A percentile compares a stretch with the other conserved stretches of the same genome.
phyloP scores from a whole-genome alignment of 129 eudicot genomes.

The Centrapalus pauciflorus region DNA sequence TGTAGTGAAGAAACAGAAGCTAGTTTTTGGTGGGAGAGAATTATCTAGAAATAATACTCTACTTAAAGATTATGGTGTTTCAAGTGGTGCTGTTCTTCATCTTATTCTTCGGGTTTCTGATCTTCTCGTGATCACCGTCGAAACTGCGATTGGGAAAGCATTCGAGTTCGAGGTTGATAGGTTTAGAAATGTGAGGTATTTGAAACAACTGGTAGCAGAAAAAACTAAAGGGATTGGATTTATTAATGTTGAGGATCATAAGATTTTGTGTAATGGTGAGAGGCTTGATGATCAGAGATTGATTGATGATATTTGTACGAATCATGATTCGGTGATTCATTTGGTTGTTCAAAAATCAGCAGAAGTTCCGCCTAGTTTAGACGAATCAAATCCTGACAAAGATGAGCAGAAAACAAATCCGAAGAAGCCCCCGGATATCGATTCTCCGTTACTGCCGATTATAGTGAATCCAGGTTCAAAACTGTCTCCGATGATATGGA shows the following conservation, averaged over 20 bases:
- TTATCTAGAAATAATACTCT: conserved; percentile 53
- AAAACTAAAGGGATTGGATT: conserved; percentile 41
- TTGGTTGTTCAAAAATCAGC: conserved; percentile 49
- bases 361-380: conserved; percentile 32
- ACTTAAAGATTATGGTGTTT: conserved; percentile 62
- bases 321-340: conserved; percentile 44
- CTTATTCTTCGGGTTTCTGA: conserved; percentile 54
- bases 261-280: conserved; percentile 49
- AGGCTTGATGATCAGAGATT: conserved; percentile 63
- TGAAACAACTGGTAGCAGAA: conserved; percentile 45
- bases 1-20: conserved; percentile 62
- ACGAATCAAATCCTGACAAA: conserved; percentile 39
- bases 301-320: conserved; percentile 52
- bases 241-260: conserved; percentile 39
- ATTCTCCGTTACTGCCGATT: conserved; percentile 43
- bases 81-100: conserved; percentile 58
- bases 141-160: conserved; percentile 44
- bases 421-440: conserved; percentile 39
- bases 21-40: conserved; percentile 70
- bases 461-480: conserved; percentile 31
- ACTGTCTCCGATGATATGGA: conserved; percentile 25
- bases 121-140: conserved; percentile 49
- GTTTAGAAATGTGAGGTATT: conserved; percentile 47
- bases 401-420: conserved; percentile 29
- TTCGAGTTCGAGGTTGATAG: conserved; percentile 62